Evolutionary conservation across 345 rosid species (phyloP), one percentile per base, ranked within the genome.

Genomic region (Mallotus nudiflorus): DNA sequence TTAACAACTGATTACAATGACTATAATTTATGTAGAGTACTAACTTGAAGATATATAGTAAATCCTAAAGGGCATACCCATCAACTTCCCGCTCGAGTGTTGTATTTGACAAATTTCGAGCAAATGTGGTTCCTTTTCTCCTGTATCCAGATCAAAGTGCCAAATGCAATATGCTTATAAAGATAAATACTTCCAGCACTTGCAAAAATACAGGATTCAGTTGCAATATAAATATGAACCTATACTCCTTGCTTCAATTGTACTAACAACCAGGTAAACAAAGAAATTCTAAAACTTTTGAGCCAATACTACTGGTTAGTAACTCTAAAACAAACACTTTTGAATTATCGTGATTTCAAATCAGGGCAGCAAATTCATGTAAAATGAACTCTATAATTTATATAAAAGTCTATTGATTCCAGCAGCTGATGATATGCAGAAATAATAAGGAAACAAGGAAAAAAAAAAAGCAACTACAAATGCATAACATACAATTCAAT

Each of bases 11-110:
- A 2, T 8, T 33, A 48, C 60, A 64, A 56, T 37, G 9, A 35
- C 28, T 1, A 14, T 22, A 57, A 3, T 16, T 29, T 45, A 19
- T 40, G 35, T 9, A 54, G 29, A 60, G 40, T 24, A 46, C 22
- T 53, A 51, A 22, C n/a, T 22, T 45, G 3, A 48, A 50, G 73
- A 59, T 24, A n/a, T 12, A 22, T 44, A 57, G 52, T 72, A 37
- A 50, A 52, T 49, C 45, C 31, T 48, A 69, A 50, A 68, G 58
- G 19, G 61, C 72, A 46, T 86, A 90, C 97, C 97, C 98, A 65
- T 89, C 85, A 68, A 87, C 73, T 69, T 69, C 39, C 20, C 28
- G 84, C 63, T 83, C 89, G 44, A 76, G 66, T 28, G 84, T 71
- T 70, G 78, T 62, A 62, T 83, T 70, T 61, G 91, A 80, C 12